Base-by-base conservation (phyloP, 164 flowering plant genomes). In the Vitis amurensis region DNA sequence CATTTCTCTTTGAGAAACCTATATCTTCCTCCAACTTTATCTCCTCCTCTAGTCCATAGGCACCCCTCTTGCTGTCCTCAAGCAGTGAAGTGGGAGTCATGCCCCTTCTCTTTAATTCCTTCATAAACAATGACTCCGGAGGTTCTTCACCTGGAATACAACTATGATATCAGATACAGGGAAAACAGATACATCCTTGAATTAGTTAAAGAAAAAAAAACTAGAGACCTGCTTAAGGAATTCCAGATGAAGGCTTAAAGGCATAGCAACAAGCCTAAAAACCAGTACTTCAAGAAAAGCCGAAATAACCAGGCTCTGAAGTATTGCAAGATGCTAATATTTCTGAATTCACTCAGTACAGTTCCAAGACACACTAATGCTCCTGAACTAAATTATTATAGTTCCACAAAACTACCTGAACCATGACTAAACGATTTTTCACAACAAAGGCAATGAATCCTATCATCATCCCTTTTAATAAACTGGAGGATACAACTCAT, bases 71-170 rank as follows among this genome's bases (percentile, higher is more conserved):
- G 16, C 75, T 77, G 16, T 92, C 98, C 77, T 95, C 97, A 62
- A 89, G 88, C 79, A 93, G 77, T 7, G 98, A 94, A 69, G 93
- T 82, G 31, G 97, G 96, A 69, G 83, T 84, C 89, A 95, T 87
- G 2, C 99, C 99, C 72, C 99, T 82, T 78, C 84, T 86, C 77
- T 67, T 87, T 63, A 95, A 73, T 77, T 95, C 99, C 78, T 95
- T 92, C 93, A 92, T 90, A 69, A 95, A 95, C 78, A 95, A 77
- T 30, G 99, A 92, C 75, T 95, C 99, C 0, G 99, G 91, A 76
- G 92, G 96, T 73, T 92, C 98, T 73, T 92, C 96, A 55, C 95
- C 99, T 95, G 85, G 31, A 53, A 75, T n/a, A 15, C 29, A 70
- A 8, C 47, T 27, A 53, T 23, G 52, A 52, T 29, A 63, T 48